Evolutionary conservation across 805 yeast genomes (phyloP).

Genomic region (Ogataea corticis): DNA sequence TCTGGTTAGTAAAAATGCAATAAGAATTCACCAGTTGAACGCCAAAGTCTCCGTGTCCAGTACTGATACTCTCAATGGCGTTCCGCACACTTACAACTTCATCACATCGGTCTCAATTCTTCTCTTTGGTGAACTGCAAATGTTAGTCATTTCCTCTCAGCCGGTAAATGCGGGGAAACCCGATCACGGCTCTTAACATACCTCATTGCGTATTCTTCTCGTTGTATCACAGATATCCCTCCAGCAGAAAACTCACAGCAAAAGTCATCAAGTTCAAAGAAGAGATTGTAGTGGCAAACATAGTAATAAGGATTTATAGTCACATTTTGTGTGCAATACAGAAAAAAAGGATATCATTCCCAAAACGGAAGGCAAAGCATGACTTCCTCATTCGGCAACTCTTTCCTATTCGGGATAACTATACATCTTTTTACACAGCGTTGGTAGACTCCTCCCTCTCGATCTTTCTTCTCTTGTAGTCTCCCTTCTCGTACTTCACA

Average conservation of each 20-base stretch:
- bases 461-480: constrained; percentile 11
- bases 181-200: constrained; percentile 3
- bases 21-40: too few species aligned
- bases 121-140: constrained; percentile 60
- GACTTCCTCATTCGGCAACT: not conserved
- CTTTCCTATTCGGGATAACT: not conserved
- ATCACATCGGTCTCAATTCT: constrained; percentile 93
- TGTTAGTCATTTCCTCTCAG: not conserved
- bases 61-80: too few species aligned
- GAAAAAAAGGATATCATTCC: constrained; percentile 1
- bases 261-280: too few species aligned
- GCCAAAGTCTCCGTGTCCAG: too few species aligned
- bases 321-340: not conserved
- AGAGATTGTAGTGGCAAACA: not conserved
- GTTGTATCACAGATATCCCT: not conserved
- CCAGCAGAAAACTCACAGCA: too few species aligned
- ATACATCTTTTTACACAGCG: too few species aligned
- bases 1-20: too few species aligned
- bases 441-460: not conserved
- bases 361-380: not conserved
- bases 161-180: not conserved
- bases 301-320: not conserved
- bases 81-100: constrained; percentile 63
- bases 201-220: constrained; percentile 9
- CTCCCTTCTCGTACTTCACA: constrained; percentile 19